A percentile compares a stretch with the other conserved stretches of the same genome.
phyloP scores from a whole-genome alignment of 495 filamentous ascomycete species.

The Podospora fimiseda region DNA sequence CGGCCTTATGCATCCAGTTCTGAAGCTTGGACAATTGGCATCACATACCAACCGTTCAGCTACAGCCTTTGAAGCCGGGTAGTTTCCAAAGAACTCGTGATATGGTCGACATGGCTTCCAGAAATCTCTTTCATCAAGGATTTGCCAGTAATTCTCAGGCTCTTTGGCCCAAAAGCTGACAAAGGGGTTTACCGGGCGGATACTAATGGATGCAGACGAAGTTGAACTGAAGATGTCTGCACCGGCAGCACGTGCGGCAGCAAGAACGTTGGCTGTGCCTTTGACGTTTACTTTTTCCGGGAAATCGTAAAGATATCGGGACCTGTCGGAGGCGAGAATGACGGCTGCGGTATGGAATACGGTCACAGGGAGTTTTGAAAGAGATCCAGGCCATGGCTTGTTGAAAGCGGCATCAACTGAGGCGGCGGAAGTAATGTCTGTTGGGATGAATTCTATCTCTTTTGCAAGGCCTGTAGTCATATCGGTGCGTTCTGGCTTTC shows the following conservation, averaged over 20 bases:
- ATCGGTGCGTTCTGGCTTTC: conserved; percentile 29
- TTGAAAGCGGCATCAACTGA: conserved; percentile 32
- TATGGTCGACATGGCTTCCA: conserved; percentile 36
- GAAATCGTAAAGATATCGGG: conserved; percentile 29
- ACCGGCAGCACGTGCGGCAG: conserved; percentile 41
- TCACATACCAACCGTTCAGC: conserved; percentile 48
- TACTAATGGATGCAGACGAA: conserved; percentile 47
- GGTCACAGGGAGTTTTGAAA: conserved; percentile 31
- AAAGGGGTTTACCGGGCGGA: conserved; percentile 45
- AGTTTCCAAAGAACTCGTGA: conserved; percentile 52
- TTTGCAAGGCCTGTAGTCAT: conserved; percentile 26
- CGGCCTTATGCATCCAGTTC: conserved; percentile 53
- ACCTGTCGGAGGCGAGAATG: conserved; percentile 40
- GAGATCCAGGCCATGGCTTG: conserved; percentile 29
- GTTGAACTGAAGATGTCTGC: conserved; percentile 54
- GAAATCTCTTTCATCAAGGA: conserved; percentile 41
- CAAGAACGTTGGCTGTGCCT: conserved; percentile 53
- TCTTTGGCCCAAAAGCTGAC: conserved; percentile 39
- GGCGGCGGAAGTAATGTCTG: conserved; percentile 35
- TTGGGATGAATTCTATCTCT: conserved; percentile 32
- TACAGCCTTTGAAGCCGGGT: conserved; percentile 47
- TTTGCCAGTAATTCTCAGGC: conserved; percentile 40
- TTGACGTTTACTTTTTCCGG: conserved; percentile 48
- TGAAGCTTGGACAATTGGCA: conserved; percentile 38
- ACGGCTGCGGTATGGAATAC: conserved; percentile 43